Evolutionary conservation across 2,329 filamentous ascomycete species (phyloP), one percentile per base, ranked within the genome.

Genomic region (Alternaria novae-zelandiae): DNA sequence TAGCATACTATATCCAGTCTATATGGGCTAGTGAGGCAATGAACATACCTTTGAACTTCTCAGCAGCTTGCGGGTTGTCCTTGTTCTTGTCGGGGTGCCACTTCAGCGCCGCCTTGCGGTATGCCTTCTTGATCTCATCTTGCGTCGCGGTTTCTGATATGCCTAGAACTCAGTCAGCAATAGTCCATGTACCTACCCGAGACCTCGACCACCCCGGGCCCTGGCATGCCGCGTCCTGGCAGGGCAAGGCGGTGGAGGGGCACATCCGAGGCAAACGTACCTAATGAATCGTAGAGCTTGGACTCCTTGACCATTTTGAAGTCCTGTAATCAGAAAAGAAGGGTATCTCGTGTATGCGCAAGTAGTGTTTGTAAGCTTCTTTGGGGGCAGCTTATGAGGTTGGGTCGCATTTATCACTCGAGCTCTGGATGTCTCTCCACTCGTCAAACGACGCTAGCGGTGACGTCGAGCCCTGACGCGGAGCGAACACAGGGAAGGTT

Each of bases 81-180:
- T 94, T 94, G 86, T 98, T 99, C 86, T 98, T 99, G 85, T 99
- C 96, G 7, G 96, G 96, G 78, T 99, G 96, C 83, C 89, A 94
- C 83, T 94, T 96, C 79, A 98, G 83, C 58, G 95, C 95, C 59
- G 90, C 87, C 86, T 97, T 97, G 67, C 92, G 88, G 81, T 97
- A 97, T 62, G 90, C 96, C 80, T 98, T 99, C 81, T 97, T 98
- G 80, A 99, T 97, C 70, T 98, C 95, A 78, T 97, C 95, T 82
- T 96, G 93, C 23, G 89, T 87, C 23, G 94, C 93, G 64, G 89
- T 88, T 41, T 95, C 88, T 80, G 92, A 91, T 82, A 97, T 85
- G 78, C 86, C 80, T 82, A 30, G 9, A 8, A 28, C 7, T 12
- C 26, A 54, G 70, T 79, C 56, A 78, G 75, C 60, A 69, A 32